phyloP scores from a whole-genome alignment of 768 basidiomycete species.

The Ramaria sp. region DNA sequence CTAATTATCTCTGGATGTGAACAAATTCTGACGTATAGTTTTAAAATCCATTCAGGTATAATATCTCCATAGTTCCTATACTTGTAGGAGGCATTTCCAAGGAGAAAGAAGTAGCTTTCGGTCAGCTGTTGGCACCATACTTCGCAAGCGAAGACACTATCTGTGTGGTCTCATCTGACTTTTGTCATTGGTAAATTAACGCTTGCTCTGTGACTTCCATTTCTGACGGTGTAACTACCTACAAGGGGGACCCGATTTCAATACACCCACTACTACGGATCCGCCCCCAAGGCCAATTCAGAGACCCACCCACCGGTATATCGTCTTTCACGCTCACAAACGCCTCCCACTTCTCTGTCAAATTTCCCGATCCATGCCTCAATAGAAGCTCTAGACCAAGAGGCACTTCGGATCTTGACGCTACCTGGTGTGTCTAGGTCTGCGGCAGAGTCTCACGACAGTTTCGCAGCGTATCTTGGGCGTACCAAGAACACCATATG shows the following conservation, averaged over 20 bases:
- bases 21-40: neutral
- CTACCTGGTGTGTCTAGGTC: conserved; percentile 30
- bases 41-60: conserved; percentile 31
- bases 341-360: conserved; percentile 26
- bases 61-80: conserved; percentile 82
- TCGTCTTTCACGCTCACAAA: conserved; percentile 35
- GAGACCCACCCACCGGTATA: conserved; percentile 26
- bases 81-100: conserved; percentile 73
- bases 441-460: conserved; percentile 42
- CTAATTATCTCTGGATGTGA: too few relatives aligned
- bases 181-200: conserved; percentile 82
- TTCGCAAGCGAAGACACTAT: conserved; percentile 70
- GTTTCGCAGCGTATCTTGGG: conserved; percentile 57
- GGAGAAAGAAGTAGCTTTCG: conserved; percentile 50
- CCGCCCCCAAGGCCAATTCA: conserved; percentile 36
- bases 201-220: neutral
- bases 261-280: conserved; percentile 80
- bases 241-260: conserved; percentile 74
- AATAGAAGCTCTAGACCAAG: conserved; percentile 75
- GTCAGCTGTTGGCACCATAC: conserved; percentile 69
- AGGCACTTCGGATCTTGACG: conserved; percentile 69
- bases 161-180: conserved; percentile 89
- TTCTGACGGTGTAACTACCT: neutral
- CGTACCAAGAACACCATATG: conserved; percentile 92
- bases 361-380: conserved; percentile 70